phyloP scores from a whole-genome alignment of 78 protist genomes.

The Neovahlkampfia damariscottae region DNA sequence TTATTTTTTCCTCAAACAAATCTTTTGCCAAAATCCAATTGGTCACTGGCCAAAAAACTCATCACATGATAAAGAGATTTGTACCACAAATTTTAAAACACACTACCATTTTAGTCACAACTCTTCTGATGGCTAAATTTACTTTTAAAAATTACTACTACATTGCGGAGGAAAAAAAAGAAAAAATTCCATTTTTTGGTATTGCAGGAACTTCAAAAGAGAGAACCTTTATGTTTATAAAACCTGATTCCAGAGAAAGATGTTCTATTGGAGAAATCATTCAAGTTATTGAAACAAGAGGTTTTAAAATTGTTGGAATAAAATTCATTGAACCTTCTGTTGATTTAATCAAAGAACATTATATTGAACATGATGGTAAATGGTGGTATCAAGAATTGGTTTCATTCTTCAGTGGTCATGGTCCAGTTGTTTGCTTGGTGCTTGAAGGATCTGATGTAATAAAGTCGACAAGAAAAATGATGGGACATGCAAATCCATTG shows the following conservation, averaged over 20 bases:
- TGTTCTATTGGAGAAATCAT: slow-evolving; percentile 71
- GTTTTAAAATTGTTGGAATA: slow-evolving; percentile 62
- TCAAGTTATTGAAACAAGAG: slow-evolving; percentile 62
- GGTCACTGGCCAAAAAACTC: no score
- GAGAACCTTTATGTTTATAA: slow-evolving; percentile 50
- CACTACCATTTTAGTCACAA: no score
- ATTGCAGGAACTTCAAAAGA: slow-evolving; percentile 6
- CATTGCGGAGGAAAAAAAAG: no score
- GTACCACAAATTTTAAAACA: no score
- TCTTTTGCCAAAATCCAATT: no score
- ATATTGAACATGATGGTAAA: slow-evolving; percentile 38
- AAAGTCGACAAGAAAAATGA: slow-evolving; percentile 31
- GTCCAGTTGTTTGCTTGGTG: slow-evolving; percentile 75
- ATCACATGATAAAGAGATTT: no score
- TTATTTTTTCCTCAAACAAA: no score
- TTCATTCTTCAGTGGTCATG: slow-evolving; percentile 48
- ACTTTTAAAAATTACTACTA: no score
- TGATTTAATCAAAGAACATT: slow-evolving; percentile 52
- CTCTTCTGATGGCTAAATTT: no score
- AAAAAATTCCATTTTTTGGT: no score
- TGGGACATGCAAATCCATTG: slow-evolving; percentile 58
- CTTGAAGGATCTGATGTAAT: slow-evolving; percentile 68
- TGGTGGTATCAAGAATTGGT: slow-evolving; percentile 53
- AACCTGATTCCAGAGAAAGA: slow-evolving; percentile 71
- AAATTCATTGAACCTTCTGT: slow-evolving; percentile 46